A percentile compares a stretch with the other conserved stretches of the same genome.
These are phyloP conservation scores for Brassica incana DNA, from an alignment of 345 rosid genomes.

Conservation along the genomic window DNA sequence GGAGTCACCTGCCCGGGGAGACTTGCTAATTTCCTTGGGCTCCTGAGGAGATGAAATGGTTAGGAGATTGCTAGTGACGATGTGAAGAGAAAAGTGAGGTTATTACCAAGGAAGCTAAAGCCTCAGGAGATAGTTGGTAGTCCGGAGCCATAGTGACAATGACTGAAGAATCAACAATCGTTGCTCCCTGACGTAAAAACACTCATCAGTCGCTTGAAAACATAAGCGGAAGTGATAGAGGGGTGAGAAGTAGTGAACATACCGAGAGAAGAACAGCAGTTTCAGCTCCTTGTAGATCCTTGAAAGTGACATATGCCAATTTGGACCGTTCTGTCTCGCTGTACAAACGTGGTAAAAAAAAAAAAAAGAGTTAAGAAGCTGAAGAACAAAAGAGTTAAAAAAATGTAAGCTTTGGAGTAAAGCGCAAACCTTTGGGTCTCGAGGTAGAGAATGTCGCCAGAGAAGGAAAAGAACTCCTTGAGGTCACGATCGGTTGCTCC, in stretches of 20 bases:
- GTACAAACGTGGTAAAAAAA: slow-evolving; percentile 32
- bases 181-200: slow-evolving; percentile 68
- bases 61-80: neutral
- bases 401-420: neutral
- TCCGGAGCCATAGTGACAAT: slow-evolving; percentile 65
- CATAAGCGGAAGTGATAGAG: neutral
- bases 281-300: slow-evolving; percentile 83
- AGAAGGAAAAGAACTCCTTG: slow-evolving; percentile 81
- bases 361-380: slow-evolving; percentile 1
- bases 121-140: slow-evolving; percentile 78
- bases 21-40: slow-evolving; percentile 36
- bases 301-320: slow-evolving; percentile 79
- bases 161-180: slow-evolving; percentile 82
- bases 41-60: slow-evolving; percentile 42
- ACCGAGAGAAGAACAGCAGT: slow-evolving; percentile 94
- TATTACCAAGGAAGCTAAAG: slow-evolving; percentile 61
- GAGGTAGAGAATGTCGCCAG: slow-evolving; percentile 73
- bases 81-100: slow-evolving; percentile 4
- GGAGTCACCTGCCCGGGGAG: slow-evolving; percentile 62
- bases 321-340: slow-evolving; percentile 69
- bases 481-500: slow-evolving; percentile 70
- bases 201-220: neutral
- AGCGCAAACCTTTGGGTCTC: slow-evolving; percentile 61
- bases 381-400: neutral
- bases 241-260: slow-evolving; percentile 15